phyloP scores from a whole-genome alignment of 306 rosid genomes.

The Lathyrus oleraceus region DNA sequence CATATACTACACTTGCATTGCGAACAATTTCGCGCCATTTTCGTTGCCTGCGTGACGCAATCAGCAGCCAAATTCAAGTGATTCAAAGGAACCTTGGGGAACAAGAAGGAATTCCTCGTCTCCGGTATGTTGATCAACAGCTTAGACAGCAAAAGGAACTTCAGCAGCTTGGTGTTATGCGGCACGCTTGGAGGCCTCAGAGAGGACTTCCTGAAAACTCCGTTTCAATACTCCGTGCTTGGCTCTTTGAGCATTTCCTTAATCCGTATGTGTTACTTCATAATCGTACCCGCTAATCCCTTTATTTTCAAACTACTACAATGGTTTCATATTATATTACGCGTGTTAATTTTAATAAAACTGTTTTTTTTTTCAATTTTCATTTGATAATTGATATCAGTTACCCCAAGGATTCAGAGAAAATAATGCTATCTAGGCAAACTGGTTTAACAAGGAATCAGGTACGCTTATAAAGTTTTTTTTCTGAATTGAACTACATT shows the following conservation, averaged over 20 bases:
- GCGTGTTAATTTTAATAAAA: slow-evolving; percentile 19
- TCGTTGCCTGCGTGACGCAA: slow-evolving; percentile 78
- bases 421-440: slow-evolving; percentile 82
- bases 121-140: slow-evolving; percentile 85
- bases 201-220: slow-evolving; percentile 95
- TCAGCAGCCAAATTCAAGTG: slow-evolving; percentile 68
- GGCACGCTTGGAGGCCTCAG: slow-evolving; percentile 97
- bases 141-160: slow-evolving; percentile 80
- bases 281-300: neutral
- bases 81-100: slow-evolving; percentile 74
- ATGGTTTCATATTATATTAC: neutral
- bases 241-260: slow-evolving; percentile 96
- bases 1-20: slow-evolving; percentile 73
- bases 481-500: slow-evolving; percentile 12
- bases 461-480: slow-evolving; percentile 43
- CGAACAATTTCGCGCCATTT: slow-evolving; percentile 81
- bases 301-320: neutral
- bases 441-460: slow-evolving; percentile 89
- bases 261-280: slow-evolving; percentile 65
- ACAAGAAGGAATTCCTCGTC: slow-evolving; percentile 90
- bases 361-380: neutral
- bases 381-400: slow-evolving; percentile 40
- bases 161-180: slow-evolving; percentile 77
- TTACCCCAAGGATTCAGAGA: slow-evolving; percentile 94
- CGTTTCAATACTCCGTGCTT: slow-evolving; percentile 91